Evolutionary conservation across 140 eudicot genomes (phyloP), one percentile per base, ranked within the genome.

Genomic region (Cichorium intybus): DNA sequence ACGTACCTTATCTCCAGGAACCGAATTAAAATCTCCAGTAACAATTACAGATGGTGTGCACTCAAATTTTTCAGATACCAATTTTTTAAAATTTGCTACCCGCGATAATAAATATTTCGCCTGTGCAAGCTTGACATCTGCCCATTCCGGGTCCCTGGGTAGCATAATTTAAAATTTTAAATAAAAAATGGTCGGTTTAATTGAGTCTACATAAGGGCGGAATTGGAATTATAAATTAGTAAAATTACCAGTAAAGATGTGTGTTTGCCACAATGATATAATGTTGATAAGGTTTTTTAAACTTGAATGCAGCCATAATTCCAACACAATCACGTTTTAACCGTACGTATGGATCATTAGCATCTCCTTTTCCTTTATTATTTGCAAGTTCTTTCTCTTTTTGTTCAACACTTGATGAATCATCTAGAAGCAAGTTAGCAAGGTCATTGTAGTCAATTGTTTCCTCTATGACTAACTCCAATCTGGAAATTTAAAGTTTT

Each of bases 241-340:
- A 31, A 12, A 48, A 64, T 63, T 82, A 91, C 98, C 98, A 92
- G 68, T 82, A 92, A 24, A 88, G 29, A 65, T 92, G 98, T 53
- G 98, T 88, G 82, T 88, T 92, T 29, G 95, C 89, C 14, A 92
- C 75, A 75, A 92, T 92, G 62, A 92, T 63, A 53, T 78, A 73
- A 75, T 78, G 93, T 54, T 63, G 66, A 60, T 83, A 77, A 75
- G 81, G 85, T 10, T 71, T 75, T 62, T 88, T 88, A 17, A 92
- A 80, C 72, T 83, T 83, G 65, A 92, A 92, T 41, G 95, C 99
- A 46, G 95, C 95, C 90, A 92, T 83, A 34, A 81, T 79, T 48
- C 99, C 99, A 27, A 92, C 99, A 71, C 96, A 88, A 27, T 92
- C 99, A 64, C 99, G 99, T 75, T 85, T 88, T 62, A 92, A 77